A percentile compares a stretch with the other conserved stretches of the same genome.
Conservation (phyloP, 2,329 filamentous ascomycete genomes). For the Fusarium siculi region DNA sequence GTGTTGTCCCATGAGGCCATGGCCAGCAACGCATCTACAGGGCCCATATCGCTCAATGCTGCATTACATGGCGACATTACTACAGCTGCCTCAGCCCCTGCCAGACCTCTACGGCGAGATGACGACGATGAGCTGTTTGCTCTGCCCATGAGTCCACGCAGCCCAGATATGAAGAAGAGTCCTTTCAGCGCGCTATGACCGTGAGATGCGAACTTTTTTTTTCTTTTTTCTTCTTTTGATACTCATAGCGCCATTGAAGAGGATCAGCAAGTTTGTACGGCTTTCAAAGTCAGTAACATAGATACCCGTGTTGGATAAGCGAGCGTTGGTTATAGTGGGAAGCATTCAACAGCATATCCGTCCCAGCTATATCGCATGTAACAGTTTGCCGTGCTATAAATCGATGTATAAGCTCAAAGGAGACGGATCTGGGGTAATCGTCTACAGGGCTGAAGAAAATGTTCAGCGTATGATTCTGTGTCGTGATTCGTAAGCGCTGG, state of each 20-base stretch:
- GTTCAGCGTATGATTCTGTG: background rate
- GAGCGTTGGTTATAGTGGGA: conserved; percentile 17
- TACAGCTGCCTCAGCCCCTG: conserved; percentile 26
- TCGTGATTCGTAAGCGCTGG: background rate
- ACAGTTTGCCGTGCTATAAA: background rate
- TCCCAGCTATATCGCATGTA: background rate
- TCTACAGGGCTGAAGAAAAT: background rate
- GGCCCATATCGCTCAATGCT: conserved; percentile 50
- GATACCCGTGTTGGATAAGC: conserved; percentile 34
- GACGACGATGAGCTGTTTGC: conserved; percentile 85
- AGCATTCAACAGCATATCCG: background rate
- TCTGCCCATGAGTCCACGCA: conserved; percentile 84
- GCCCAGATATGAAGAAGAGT: conserved; percentile 85
- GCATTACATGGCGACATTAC: conserved; percentile 42
- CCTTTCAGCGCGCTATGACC: conserved; percentile 72
- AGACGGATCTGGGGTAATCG: background rate
- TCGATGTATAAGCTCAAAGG: background rate
- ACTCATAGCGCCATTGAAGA: background rate
- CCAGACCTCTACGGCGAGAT: conserved; percentile 37
- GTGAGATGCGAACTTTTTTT: background rate
- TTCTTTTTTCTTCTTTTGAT: background rate
- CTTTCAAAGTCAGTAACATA: conserved; percentile 16
- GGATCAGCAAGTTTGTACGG: background rate
- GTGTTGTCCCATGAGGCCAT: conserved; percentile 51
- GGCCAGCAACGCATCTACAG: conserved; percentile 34